These are phyloP conservation scores for Hibiscus tridactylites DNA, from an alignment of 345 rosid genomes.

Conservation along the genomic window DNA sequence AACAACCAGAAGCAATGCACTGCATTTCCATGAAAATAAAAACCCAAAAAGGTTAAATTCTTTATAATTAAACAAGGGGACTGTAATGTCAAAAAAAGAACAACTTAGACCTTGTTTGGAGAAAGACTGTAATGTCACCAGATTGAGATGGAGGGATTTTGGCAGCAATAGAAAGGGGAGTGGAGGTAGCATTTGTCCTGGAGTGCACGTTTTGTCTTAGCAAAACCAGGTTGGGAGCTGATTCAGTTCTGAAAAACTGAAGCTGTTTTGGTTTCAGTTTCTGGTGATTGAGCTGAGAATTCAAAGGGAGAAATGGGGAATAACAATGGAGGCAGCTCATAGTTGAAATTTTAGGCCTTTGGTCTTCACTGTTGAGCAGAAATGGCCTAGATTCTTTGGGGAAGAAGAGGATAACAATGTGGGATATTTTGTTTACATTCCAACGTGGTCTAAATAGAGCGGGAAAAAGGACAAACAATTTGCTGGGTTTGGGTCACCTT, in stretches of 20 bases:
- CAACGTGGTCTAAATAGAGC: too few species aligned
- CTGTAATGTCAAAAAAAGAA: not conserved
- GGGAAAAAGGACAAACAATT: too few species aligned
- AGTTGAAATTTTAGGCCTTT: too few species aligned
- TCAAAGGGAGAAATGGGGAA: slow-evolving; percentile 3
- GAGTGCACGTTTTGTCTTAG: not conserved
- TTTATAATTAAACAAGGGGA: too few species aligned
- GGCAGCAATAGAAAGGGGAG: slow-evolving; percentile 14
- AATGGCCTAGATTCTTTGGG: too few species aligned
- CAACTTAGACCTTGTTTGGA: slow-evolving; percentile 27
- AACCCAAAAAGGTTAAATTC: not conserved
- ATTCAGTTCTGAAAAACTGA: not conserved
- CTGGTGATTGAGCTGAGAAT: not conserved
- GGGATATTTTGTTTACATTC: too few species aligned
- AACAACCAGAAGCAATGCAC: slow-evolving; percentile 29
- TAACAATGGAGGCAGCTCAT: too few species aligned
- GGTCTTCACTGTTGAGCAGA: too few species aligned
- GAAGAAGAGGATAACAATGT: too few species aligned
- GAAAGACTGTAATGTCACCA: slow-evolving; percentile 29
- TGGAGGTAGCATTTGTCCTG: slow-evolving; percentile 11
- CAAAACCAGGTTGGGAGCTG: not conserved
- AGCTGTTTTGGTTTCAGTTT: not conserved
- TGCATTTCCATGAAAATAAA: slow-evolving; percentile 22
- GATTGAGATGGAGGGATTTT: slow-evolving; percentile 17
- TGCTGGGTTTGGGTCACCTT: not conserved